A percentile compares a stretch with the other conserved stretches of the same genome.
Evolutionary conservation across 768 basidiomycete genomes (phyloP).

Genomic region (Wakefieldia striispora): DNA sequence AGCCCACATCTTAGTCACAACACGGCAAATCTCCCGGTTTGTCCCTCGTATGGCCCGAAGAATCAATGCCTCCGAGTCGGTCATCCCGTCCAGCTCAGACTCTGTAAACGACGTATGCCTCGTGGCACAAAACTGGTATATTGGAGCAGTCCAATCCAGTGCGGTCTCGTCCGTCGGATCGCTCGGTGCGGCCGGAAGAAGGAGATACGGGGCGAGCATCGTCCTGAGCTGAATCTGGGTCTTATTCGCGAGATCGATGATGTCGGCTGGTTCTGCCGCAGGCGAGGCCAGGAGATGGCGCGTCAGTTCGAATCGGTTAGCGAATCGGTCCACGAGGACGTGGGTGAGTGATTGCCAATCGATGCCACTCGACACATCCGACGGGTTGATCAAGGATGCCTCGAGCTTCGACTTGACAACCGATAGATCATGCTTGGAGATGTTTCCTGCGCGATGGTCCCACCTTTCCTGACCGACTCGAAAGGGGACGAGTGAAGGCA

Average conservation of each 20-base stretch:
- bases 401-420: conserved; percentile 2
- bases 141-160: conserved; percentile 25
- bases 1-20: conserved; percentile 38
- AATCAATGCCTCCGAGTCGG: conserved; percentile 28
- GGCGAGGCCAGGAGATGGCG: conserved; percentile 18
- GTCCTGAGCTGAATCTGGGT: too few relatives aligned
- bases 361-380: conserved; percentile 20
- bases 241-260: conserved; percentile 12
- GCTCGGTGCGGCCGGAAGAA: conserved; percentile 6
- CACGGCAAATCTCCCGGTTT: conserved; percentile 43
- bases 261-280: not conserved
- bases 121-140: conserved; percentile 27
- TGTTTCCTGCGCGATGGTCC: conserved; percentile 26
- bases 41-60: conserved; percentile 30
- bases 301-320: conserved; percentile 27
- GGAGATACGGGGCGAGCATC: conserved; percentile 28
- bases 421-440: conserved; percentile 19
- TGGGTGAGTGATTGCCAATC: conserved; percentile 32
- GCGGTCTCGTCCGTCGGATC: not conserved
- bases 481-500: conserved; percentile 25
- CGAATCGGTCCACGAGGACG: conserved; percentile 30
- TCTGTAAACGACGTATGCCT: conserved; percentile 18
- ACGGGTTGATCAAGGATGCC: conserved; percentile 9
- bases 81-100: conserved; percentile 12
- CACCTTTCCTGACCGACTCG: conserved; percentile 23